These are phyloP conservation scores for Herpetospermum pedunculosum DNA, from an alignment of 306 rosid species.

Conservation along the genomic window DNA sequence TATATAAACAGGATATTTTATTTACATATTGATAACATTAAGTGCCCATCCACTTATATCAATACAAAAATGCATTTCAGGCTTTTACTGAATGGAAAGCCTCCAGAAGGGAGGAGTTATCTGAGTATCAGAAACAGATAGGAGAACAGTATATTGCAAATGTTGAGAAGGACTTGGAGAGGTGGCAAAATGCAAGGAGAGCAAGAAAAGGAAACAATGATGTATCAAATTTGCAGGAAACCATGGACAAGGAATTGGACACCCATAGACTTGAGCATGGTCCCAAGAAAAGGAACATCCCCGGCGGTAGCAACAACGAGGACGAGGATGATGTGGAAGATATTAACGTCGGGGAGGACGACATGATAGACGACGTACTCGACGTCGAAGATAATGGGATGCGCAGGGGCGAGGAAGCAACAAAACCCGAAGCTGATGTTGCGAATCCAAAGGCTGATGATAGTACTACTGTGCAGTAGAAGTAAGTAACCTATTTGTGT, in stretches of 20 bases:
- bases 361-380: conserved; percentile 82
- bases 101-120: conserved; percentile 79
- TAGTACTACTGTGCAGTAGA: conserved; percentile 11
- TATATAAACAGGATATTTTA: neutral
- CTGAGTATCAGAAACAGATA: conserved; percentile 71
- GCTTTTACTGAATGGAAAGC: conserved; percentile 75
- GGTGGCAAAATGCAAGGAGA: conserved; percentile 90
- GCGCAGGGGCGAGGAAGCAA: conserved; percentile 55
- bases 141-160: conserved; percentile 80
- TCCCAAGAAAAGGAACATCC: conserved; percentile 86
- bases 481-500: neutral
- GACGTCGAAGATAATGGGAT: conserved; percentile 59
- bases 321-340: conserved; percentile 92
- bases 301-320: conserved; percentile 61
- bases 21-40: neutral
- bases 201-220: conserved; percentile 52
- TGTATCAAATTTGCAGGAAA: conserved; percentile 75
- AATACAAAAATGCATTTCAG: conserved; percentile 25
- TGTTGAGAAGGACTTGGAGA: conserved; percentile 87
- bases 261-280: conserved; percentile 98
- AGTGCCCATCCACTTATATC: neutral
- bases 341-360: conserved; percentile 79
- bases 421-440: conserved; percentile 33
- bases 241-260: conserved; percentile 97
- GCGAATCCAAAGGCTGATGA: conserved; percentile 25